A percentile compares a stretch with the other conserved stretches of the same genome.
Conservation (phyloP, 345 rosid species). For the Erysimum cheiranthoides region DNA sequence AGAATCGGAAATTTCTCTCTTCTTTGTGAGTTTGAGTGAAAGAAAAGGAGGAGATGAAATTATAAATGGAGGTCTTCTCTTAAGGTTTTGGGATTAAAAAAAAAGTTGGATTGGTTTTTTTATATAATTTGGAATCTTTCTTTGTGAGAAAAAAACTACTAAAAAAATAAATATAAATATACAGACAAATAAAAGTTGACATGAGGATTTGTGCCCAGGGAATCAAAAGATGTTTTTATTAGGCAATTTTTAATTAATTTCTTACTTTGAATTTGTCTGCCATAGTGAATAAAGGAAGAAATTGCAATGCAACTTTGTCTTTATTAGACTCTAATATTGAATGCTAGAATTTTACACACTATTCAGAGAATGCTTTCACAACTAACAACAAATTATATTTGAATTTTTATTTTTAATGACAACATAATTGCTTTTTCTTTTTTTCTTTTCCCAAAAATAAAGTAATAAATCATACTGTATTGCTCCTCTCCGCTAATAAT, state of each 20-base stretch:
- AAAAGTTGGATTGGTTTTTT: conserved; percentile 42
- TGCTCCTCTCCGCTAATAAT: conserved; percentile 9
- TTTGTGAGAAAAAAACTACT: conserved; percentile 20
- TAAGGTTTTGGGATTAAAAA: conserved; percentile 49
- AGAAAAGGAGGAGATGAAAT: conserved; percentile 27
- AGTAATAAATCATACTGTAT: not conserved
- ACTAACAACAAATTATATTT: conserved; percentile 22
- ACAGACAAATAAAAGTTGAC: conserved; percentile 42
- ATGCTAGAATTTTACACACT: not conserved
- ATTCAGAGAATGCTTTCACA: conserved; percentile 15
- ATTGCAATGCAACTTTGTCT: conserved; percentile 31
- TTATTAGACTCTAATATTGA: conserved; percentile 22
- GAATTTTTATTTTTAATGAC: not conserved
- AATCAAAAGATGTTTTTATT: conserved; percentile 49
- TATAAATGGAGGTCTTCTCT: conserved; percentile 30
- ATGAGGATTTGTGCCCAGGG: conserved; percentile 45
- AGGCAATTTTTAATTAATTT: conserved; percentile 38
- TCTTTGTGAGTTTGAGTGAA: conserved; percentile 44
- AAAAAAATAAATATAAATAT: not conserved
- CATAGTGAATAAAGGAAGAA: conserved; percentile 37
- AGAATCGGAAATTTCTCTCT: not conserved
- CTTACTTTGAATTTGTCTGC: conserved; percentile 49
- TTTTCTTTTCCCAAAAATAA: not conserved
- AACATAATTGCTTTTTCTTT: conserved; percentile 20
- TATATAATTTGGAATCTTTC: conserved; percentile 43